These are phyloP conservation scores for Leishmania amazonensis DNA, from an alignment of 208 protist genomes.

Conservation along the genomic window DNA sequence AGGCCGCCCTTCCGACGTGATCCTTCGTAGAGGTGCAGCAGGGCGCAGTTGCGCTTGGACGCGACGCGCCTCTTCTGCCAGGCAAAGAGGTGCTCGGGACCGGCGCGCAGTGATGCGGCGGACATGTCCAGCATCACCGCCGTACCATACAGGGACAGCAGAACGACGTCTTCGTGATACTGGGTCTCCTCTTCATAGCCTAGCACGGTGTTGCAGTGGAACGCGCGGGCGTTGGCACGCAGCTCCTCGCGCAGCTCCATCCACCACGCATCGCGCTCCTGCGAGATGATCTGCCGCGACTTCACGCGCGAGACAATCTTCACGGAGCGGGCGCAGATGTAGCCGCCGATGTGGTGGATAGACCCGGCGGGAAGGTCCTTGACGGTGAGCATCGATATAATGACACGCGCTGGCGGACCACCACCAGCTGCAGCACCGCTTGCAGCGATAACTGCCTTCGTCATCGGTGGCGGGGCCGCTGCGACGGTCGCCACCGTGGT, in stretches of 20 bases:
- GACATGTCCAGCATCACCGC: slow-evolving; percentile 82
- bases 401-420: slow-evolving; percentile 28
- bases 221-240: slow-evolving; percentile 81
- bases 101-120: slow-evolving; percentile 59
- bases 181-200: slow-evolving; percentile 90
- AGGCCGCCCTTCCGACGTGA: slow-evolving; percentile 31
- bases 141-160: slow-evolving; percentile 89
- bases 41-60: slow-evolving; percentile 46
- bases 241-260: slow-evolving; percentile 93
- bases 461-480: neutral
- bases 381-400: slow-evolving; percentile 80
- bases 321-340: slow-evolving; percentile 87
- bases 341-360: slow-evolving; percentile 85
- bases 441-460: neutral
- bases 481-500: slow-evolving; percentile 1
- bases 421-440: slow-evolving; percentile 9
- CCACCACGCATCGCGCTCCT: slow-evolving; percentile 93
- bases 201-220: slow-evolving; percentile 91
- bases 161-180: slow-evolving; percentile 85
- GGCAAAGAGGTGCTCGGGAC: slow-evolving; percentile 69
- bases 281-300: slow-evolving; percentile 82
- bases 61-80: slow-evolving; percentile 47
- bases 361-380: slow-evolving; percentile 82
- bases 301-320: slow-evolving; percentile 90
- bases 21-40: slow-evolving; percentile 73